phyloP scores from a whole-genome alignment of 2,329 filamentous ascomycete genomes.

The Cladophialophora exuberans region DNA sequence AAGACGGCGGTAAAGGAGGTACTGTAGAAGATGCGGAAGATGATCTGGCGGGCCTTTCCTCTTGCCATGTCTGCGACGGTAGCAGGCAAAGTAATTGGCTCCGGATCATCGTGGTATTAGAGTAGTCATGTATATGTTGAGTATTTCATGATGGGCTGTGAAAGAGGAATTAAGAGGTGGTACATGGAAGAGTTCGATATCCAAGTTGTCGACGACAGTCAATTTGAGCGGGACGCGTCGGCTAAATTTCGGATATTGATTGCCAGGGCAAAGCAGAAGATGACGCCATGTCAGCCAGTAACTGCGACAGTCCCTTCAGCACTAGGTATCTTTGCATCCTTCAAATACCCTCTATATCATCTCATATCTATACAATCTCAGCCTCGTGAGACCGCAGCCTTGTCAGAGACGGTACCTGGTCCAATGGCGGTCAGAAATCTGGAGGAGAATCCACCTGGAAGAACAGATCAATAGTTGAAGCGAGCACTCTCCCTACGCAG shows the following conservation, averaged over 20 bases:
- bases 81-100: not conserved
- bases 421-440: too few relatives aligned
- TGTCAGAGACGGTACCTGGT: too few relatives aligned
- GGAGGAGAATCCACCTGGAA: too few relatives aligned
- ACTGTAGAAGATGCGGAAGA: constrained; percentile 81
- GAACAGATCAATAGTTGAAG: too few relatives aligned
- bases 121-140: constrained; percentile 8
- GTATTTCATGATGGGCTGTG: not conserved
- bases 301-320: too few relatives aligned
- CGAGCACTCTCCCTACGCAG: too few relatives aligned
- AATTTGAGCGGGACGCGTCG: not conserved
- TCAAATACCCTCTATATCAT: too few relatives aligned
- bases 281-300: too few relatives aligned
- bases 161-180: not conserved
- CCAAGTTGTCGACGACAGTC: not conserved
- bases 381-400: too few relatives aligned
- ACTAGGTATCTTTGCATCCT: too few relatives aligned
- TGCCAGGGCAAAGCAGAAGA: too few relatives aligned
- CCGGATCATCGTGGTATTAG: constrained; percentile 12
- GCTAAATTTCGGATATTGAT: not conserved
- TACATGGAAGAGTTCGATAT: not conserved
- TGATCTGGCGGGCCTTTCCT: constrained; percentile 38
- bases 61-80: constrained; percentile 18
- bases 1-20: constrained; percentile 76
- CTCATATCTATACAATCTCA: too few relatives aligned